A percentile compares a stretch with the other conserved stretches of the same genome.
These are phyloP conservation scores for Candida easanensis DNA, from an alignment of 805 yeast species.

Conservation along the genomic window DNA sequence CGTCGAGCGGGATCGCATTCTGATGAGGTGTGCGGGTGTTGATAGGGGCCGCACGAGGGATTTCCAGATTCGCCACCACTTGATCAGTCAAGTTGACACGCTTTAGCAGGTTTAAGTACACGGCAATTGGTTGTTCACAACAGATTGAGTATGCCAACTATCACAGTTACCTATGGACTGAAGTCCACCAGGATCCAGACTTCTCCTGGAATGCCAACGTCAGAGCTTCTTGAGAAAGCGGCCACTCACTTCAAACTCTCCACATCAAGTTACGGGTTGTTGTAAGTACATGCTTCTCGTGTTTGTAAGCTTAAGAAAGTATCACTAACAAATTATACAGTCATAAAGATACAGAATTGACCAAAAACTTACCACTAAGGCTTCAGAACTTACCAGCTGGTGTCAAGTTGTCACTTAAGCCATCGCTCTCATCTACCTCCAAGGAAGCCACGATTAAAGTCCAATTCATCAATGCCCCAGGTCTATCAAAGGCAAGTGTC, in stretches of 20 bases:
- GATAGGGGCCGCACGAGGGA: too few species aligned
- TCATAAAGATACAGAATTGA: conserved; percentile 33
- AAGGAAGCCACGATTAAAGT: conserved; percentile 30
- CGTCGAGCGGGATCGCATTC: too few species aligned
- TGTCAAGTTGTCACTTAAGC: conserved; percentile 35
- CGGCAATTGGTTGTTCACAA: not conserved
- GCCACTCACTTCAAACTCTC: conserved; percentile 37
- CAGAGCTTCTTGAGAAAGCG: conserved; percentile 35
- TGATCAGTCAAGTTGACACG: too few species aligned
- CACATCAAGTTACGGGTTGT: conserved; percentile 24
- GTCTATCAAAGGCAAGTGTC: conserved; percentile 22
- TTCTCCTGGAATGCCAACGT: conserved; percentile 34
- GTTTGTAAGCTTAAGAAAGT: not conserved
- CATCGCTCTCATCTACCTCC: conserved; percentile 1
- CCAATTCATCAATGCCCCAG: conserved; percentile 26
- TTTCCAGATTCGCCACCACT: too few species aligned
- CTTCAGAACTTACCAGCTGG: conserved; percentile 43
- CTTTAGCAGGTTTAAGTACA: too few species aligned
- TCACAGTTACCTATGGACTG: conserved; percentile 35
- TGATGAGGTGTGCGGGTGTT: too few species aligned
- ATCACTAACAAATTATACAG: conserved; percentile 7
- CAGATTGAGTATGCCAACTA: conserved; percentile 36
- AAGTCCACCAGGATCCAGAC: conserved; percentile 33
- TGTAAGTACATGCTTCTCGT: conserved; percentile 12
- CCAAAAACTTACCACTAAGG: conserved; percentile 41